Conservation (phyloP, 1,284 basidiomycete species). For the Sporisorium reilianum region DNA sequence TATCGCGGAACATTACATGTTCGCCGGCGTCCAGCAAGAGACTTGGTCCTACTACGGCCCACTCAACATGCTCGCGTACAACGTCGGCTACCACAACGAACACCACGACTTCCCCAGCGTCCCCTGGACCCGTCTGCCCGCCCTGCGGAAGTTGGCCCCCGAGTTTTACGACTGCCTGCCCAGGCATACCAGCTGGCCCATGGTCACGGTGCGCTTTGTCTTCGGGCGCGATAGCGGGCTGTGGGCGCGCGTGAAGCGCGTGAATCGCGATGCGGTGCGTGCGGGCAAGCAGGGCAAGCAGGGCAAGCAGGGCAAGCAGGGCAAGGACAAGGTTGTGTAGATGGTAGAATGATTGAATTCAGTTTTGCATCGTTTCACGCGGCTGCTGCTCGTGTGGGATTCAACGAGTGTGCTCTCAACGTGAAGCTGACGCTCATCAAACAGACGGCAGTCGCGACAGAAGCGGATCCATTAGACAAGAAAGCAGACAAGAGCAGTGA, state of each 20-base stretch:
- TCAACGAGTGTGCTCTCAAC: no score
- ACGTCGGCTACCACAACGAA: conserved; percentile 98
- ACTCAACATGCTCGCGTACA: conserved; percentile 92
- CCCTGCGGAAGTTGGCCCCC: conserved; percentile 82
- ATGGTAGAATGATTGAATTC: no score
- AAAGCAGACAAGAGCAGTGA: no score
- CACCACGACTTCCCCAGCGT: conserved; percentile 98
- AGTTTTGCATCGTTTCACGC: no score
- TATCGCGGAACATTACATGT: conserved; percentile 80
- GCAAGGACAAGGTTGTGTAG: not conserved
- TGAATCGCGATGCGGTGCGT: conserved; percentile 20
- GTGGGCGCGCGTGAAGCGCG: conserved; percentile 62
- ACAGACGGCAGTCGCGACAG: no score
- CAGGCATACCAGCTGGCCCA: conserved; percentile 89
- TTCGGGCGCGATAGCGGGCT: conserved; percentile 72
- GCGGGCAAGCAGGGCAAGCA: not conserved
- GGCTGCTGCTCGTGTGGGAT: no score
- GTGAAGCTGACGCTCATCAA: no score
- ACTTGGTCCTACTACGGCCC: conserved; percentile 97
- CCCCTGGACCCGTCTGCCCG: conserved; percentile 93
- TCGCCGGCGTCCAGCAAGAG: conserved; percentile 76
- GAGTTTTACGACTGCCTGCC: conserved; percentile 94
- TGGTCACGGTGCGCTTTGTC: conserved; percentile 94
- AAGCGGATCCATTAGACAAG: no score
- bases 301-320: not conserved